Percentiles rank a stretch among this genome's conserved stretches.
phyloP scores from a whole-genome alignment of 345 rosid genomes.

The Boechera stricta region DNA sequence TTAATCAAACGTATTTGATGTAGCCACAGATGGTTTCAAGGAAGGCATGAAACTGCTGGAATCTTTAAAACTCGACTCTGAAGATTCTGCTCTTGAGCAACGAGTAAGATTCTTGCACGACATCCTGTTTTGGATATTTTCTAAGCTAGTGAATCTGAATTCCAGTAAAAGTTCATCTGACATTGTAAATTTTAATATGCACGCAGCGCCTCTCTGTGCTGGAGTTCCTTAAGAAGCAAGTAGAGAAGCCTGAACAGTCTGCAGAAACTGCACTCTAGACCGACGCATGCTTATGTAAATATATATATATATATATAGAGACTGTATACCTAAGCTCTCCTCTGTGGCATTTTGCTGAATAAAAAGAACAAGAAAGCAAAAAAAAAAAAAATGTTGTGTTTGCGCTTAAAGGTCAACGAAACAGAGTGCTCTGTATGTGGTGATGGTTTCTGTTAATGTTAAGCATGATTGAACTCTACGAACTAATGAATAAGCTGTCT shows the following conservation, averaged over 20 bases:
- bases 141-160: no score
- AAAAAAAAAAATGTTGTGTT: constrained; percentile 25
- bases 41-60: constrained; percentile 85
- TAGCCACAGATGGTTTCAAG: constrained; percentile 68
- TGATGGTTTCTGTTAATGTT: no score
- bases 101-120: constrained; percentile 54
- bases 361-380: constrained; percentile 26
- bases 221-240: no score
- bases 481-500: no score
- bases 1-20: constrained; percentile 23
- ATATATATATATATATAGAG: constrained; percentile 25
- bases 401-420: background rate
- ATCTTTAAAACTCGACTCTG: constrained; percentile 67
- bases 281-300: background rate
- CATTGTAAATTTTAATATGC: no score
- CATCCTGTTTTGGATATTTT: no score
- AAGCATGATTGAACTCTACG: no score
- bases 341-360: constrained; percentile 23
- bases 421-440: no score
- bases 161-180: no score
- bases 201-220: no score
- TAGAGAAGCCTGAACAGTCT: background rate
- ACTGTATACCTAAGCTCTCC: constrained; percentile 17
- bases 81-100: constrained; percentile 74
- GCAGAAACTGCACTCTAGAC: constrained; percentile 36